Evolutionary conservation across 2,329 filamentous ascomycete species (phyloP), one percentile per base, ranked within the genome.

Genomic region (Alternaria metachromatica): DNA sequence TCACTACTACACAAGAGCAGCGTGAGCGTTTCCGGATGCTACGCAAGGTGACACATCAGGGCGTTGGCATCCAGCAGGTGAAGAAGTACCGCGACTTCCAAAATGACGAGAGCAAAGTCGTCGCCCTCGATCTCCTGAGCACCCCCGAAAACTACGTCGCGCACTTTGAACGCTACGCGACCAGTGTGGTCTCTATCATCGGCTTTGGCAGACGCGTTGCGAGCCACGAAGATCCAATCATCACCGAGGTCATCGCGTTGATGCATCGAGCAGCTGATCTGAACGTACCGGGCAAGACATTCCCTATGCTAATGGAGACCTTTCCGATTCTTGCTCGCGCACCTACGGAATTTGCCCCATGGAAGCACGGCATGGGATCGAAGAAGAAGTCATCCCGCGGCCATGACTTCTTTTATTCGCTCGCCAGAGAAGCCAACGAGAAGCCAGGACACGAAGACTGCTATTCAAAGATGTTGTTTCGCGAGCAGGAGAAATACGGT

Each of bases 281-380:
- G 5, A 80, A 81, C 25, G 80, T 81, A 1, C 78, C 78, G 1
- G 88, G 80, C 18, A 86, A 86, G 71, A 83, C 77, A 0, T 88
- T 88, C 63, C 87, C 87, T 4, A 87, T 87, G 84, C 74, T 88
- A 26, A 82, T 87, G 77, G 86, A 87, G 72, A 87, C 85, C 0
- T 87, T 87, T 72, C 83, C 83, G 46, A 75, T 87, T 3, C 83
- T 88, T n/a, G 86, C 86, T 1, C 56, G 51, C n/a, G 82, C 87
- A 86, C 68, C 87, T 85, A 23, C 87, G 84, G 84, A 65, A 49
- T 69, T 67, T 46, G 77, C 76, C 1, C 77, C 77, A 1, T 80
- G 78, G 77, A 80, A 78, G 49, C 74, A 77, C 18, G 77, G 77
- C 9, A 67, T 79, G 37, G 76, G 77, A 2, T 51, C 61, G 3